Percentiles rank a stretch among this genome's conserved stretches.
Conservation (phyloP, 2,329 filamentous ascomycete species). For the Microsporum ferrugineum region DNA sequence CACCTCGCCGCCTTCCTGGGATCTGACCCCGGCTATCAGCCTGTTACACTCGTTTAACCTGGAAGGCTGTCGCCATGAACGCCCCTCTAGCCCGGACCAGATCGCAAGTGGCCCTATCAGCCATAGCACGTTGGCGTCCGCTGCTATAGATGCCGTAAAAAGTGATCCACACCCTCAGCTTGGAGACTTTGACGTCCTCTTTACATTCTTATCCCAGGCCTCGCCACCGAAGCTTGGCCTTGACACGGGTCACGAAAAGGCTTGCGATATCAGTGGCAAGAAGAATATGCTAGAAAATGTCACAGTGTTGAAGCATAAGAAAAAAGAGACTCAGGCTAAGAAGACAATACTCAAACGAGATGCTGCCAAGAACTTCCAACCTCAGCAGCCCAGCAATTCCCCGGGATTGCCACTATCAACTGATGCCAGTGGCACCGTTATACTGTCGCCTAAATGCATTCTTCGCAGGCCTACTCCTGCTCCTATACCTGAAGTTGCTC, state of each 20-base stretch:
- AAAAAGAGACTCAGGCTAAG: background rate
- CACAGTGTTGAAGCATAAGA: background rate
- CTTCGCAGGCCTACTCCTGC: background rate
- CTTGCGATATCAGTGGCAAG: background rate
- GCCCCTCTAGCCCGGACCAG: background rate
- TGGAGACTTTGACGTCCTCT: slow-evolving; percentile 36
- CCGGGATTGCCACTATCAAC: background rate
- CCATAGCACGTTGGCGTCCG: background rate
- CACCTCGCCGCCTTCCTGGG: slow-evolving; percentile 29
- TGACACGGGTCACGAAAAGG: background rate
- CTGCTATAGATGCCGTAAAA: background rate
- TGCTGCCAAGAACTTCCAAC: background rate
- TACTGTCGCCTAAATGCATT: background rate
- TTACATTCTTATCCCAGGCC: slow-evolving; percentile 27
- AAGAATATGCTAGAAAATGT: background rate
- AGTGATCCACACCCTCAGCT: slow-evolving; percentile 20
- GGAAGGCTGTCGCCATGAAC: background rate
- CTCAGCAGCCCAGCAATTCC: background rate
- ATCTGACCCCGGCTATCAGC: slow-evolving; percentile 36
- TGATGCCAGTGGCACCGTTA: background rate
- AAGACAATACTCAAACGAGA: background rate
- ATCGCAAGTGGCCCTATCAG: background rate
- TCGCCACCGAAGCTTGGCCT: slow-evolving; percentile 8
- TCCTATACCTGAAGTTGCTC: background rate
- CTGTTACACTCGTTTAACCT: slow-evolving; percentile 27